These are phyloP conservation scores for Solanum ahanhuiri DNA, from an alignment of 257 asterid species.

Conservation along the genomic window DNA sequence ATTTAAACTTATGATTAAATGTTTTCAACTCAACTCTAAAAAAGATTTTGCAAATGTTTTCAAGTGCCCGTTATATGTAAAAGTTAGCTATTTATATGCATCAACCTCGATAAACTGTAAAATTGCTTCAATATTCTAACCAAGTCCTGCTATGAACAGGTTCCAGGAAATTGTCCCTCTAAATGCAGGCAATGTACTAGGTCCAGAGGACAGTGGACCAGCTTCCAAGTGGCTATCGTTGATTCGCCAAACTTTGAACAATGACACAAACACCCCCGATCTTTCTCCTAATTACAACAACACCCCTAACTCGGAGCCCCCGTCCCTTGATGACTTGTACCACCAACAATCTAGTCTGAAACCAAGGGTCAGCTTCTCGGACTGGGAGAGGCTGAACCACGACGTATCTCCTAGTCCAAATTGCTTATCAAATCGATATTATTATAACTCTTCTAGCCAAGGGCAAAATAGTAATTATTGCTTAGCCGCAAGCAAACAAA, in stretches of 20 bases:
- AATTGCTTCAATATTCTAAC: neutral
- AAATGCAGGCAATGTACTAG: slow-evolving; percentile 73
- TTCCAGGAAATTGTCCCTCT: slow-evolving; percentile 88
- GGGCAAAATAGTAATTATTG: slow-evolving; percentile 15
- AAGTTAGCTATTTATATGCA: neutral
- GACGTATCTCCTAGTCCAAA: slow-evolving; percentile 10
- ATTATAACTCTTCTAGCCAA: neutral
- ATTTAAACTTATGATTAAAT: neutral
- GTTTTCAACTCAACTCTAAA: too few species aligned
- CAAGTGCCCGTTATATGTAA: too few species aligned
- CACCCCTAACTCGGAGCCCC: neutral
- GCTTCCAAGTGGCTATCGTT: slow-evolving; percentile 67
- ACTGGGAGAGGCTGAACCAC: slow-evolving; percentile 8
- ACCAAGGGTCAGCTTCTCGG: slow-evolving; percentile 43
- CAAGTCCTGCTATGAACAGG: slow-evolving; percentile 21
- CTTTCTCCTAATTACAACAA: neutral
- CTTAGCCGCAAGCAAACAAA: slow-evolving; percentile 67
- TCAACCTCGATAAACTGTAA: neutral
- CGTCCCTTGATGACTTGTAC: neutral
- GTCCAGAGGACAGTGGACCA: slow-evolving; percentile 62
- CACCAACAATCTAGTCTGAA: slow-evolving; percentile 2
- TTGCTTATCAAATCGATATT: neutral
- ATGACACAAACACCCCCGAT: neutral
- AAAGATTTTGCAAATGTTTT: too few species aligned
- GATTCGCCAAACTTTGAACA: slow-evolving; percentile 43